These are phyloP conservation scores for Crithidia mellificae DNA, from an alignment of 208 protist species.

Conservation along the genomic window DNA sequence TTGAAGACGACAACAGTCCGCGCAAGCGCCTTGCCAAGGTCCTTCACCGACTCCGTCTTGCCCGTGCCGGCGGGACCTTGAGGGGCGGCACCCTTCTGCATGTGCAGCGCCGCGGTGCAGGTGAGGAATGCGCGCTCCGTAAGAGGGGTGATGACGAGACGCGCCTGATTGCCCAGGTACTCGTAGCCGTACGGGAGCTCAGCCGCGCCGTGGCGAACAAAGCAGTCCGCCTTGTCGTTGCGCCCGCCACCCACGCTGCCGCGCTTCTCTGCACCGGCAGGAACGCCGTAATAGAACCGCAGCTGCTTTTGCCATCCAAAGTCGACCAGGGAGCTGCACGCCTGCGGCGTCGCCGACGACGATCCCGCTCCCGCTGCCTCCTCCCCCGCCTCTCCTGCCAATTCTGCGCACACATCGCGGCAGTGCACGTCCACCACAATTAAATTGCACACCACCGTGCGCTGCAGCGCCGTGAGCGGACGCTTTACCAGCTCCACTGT, in stretches of 20 bases:
- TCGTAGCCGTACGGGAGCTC: slow-evolving; percentile 94
- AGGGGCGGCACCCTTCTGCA: slow-evolving; percentile 92
- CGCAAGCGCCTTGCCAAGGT: slow-evolving; percentile 91
- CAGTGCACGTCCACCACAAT: slow-evolving; percentile 96
- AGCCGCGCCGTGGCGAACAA: slow-evolving; percentile 84
- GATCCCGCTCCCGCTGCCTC: slow-evolving; percentile 8
- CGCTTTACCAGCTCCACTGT: slow-evolving; percentile 91
- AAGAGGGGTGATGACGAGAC: slow-evolving; percentile 96
- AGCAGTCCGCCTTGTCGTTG: slow-evolving; percentile 41
- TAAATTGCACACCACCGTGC: slow-evolving; percentile 88
- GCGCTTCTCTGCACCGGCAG: slow-evolving; percentile 20
- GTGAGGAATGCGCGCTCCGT: slow-evolving; percentile 95
- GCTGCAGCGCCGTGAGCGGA: slow-evolving; percentile 79
- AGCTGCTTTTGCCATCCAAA: slow-evolving; percentile 95
- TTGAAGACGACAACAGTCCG: slow-evolving; percentile 95
- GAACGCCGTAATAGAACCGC: slow-evolving; percentile 87
- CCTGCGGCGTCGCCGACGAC: neutral
- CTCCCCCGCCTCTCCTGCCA: slow-evolving; percentile 39
- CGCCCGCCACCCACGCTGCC: slow-evolving; percentile 20
- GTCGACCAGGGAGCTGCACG: slow-evolving; percentile 62
- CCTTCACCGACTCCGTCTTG: slow-evolving; percentile 97
- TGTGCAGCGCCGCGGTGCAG: slow-evolving; percentile 91
- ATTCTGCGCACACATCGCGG: slow-evolving; percentile 85
- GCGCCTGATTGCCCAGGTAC: slow-evolving; percentile 93
- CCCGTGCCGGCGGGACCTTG: slow-evolving; percentile 96